phyloP scores from a whole-genome alignment of 2,329 filamentous ascomycete genomes.

The Cladophialophora yegresii region DNA sequence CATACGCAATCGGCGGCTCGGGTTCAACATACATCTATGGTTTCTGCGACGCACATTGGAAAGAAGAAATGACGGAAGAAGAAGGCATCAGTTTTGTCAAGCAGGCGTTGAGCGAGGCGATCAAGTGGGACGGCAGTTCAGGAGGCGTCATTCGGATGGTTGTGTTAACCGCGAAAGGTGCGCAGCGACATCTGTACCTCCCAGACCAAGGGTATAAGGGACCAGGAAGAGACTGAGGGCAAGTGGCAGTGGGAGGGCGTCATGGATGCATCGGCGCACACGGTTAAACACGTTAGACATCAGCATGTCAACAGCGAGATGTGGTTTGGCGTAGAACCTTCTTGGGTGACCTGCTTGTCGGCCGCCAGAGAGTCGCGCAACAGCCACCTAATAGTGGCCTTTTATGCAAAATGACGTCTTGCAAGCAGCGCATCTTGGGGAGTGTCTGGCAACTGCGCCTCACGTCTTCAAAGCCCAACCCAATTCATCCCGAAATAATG shows the following conservation, averaged over 20 bases:
- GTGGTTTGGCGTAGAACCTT: background rate
- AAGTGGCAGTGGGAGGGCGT: constrained; percentile 18
- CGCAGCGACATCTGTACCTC: constrained; percentile 90
- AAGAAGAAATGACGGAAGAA: constrained; percentile 87
- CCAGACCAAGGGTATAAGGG: constrained; percentile 86
- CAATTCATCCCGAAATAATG: constrained; percentile 6
- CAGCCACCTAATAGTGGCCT: background rate
- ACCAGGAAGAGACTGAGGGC: constrained; percentile 57
- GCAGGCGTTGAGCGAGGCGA: constrained; percentile 84
- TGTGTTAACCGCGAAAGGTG: constrained; percentile 85
- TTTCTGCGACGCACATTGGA: constrained; percentile 96
- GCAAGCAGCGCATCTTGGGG: background rate
- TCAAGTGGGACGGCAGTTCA: constrained; percentile 99
- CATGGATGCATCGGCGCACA: constrained; percentile 38
- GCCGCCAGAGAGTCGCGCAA: background rate
- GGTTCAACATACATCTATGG: constrained; percentile 99
- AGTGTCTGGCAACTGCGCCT: background rate
- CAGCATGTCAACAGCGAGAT: background rate
- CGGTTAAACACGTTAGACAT: constrained; percentile 27
- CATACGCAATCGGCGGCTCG: constrained; percentile 93
- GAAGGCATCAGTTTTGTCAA: constrained; percentile 94
- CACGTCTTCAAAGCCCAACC: constrained; percentile 3
- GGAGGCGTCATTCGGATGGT: constrained; percentile 98
- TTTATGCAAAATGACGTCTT: constrained; percentile 4
- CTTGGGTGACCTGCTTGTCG: background rate